These are phyloP conservation scores for Cladosporium cucumerinum DNA, from an alignment of 2,329 filamentous ascomycete genomes.

Conservation along the genomic window DNA sequence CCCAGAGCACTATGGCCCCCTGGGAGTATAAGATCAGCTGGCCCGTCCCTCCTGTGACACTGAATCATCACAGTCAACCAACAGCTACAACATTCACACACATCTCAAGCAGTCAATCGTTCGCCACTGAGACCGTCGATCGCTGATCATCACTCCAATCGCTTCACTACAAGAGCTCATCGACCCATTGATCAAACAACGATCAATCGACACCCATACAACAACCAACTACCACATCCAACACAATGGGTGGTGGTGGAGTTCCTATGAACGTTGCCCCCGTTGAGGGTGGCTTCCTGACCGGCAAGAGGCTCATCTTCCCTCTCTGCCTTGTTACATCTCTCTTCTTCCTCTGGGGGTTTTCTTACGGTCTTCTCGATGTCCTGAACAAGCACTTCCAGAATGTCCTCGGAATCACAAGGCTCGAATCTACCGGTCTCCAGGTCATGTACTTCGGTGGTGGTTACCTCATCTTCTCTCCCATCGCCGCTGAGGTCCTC, in stretches of 20 bases:
- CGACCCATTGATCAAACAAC: neutral
- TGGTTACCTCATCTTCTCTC: constrained; percentile 42
- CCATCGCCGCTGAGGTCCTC: constrained; percentile 42
- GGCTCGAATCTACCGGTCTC: constrained; percentile 43
- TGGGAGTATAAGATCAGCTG: constrained; percentile 15
- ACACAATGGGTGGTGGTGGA: constrained; percentile 41
- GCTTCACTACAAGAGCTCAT: neutral
- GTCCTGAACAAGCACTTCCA: constrained; percentile 40
- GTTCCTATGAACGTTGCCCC: constrained; percentile 38
- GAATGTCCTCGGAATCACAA: constrained; percentile 37
- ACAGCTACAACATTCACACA: neutral
- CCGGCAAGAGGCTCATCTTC: constrained; percentile 46
- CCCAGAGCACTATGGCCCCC: constrained; percentile 1
- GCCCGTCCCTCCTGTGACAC: constrained; percentile 10
- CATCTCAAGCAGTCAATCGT: constrained; percentile 6
- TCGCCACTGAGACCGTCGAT: constrained; percentile 9
- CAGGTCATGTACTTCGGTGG: constrained; percentile 43
- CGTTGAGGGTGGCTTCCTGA: constrained; percentile 42
- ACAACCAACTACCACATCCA: constrained; percentile 1
- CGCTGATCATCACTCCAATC: neutral
- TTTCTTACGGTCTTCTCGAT: constrained; percentile 37
- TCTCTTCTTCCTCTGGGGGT: constrained; percentile 47
- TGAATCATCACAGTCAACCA: constrained; percentile 10
- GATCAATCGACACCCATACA: neutral
- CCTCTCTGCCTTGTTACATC: constrained; percentile 48